Conservation (phyloP, 805 yeast genomes). For the Blastobotrys terrestris region DNA sequence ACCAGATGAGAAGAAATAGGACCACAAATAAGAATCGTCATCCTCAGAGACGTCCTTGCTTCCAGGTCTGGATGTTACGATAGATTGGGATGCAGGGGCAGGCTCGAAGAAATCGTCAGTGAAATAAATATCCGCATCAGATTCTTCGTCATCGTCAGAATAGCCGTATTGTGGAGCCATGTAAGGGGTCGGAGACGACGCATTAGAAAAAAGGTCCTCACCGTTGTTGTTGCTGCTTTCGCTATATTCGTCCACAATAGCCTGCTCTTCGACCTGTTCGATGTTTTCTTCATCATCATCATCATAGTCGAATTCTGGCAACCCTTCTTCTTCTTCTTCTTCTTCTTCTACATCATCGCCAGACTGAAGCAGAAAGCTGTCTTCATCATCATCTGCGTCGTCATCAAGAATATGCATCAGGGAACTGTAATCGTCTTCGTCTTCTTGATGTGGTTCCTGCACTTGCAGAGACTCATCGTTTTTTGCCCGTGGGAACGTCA, state of each 20-base stretch:
- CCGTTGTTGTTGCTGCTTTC: slow-evolving; percentile 9
- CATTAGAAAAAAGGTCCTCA: slow-evolving; percentile 17
- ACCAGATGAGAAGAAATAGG: slow-evolving; percentile 56
- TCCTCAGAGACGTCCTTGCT: slow-evolving; percentile 27
- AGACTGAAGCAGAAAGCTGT: slow-evolving; percentile 32
- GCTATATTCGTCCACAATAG: slow-evolving; percentile 27
- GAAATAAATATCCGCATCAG: slow-evolving; percentile 22
- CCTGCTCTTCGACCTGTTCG: slow-evolving; percentile 35
- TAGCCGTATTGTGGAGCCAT: slow-evolving; percentile 17
- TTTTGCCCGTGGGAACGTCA: slow-evolving; percentile 40
- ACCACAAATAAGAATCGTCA: slow-evolving; percentile 69
- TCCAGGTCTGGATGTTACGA: not conserved
- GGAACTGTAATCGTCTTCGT: slow-evolving; percentile 16
- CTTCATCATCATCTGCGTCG: slow-evolving; percentile 45
- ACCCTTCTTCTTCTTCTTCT: slow-evolving; percentile 29
- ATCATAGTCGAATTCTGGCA: slow-evolving; percentile 15
- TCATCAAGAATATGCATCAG: slow-evolving; percentile 40
- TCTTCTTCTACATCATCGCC: slow-evolving; percentile 30
- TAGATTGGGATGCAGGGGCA: slow-evolving; percentile 7
- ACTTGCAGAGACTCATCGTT: slow-evolving; percentile 53
- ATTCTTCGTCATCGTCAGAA: slow-evolving; percentile 26
- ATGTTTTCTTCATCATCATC: slow-evolving; percentile 35
- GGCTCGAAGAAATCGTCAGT: slow-evolving; percentile 25
- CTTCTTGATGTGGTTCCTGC: slow-evolving; percentile 17
- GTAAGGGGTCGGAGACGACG: slow-evolving; percentile 14